phyloP scores from a whole-genome alignment of 441 rosid genomes.

The Gossypium davidsonii region DNA sequence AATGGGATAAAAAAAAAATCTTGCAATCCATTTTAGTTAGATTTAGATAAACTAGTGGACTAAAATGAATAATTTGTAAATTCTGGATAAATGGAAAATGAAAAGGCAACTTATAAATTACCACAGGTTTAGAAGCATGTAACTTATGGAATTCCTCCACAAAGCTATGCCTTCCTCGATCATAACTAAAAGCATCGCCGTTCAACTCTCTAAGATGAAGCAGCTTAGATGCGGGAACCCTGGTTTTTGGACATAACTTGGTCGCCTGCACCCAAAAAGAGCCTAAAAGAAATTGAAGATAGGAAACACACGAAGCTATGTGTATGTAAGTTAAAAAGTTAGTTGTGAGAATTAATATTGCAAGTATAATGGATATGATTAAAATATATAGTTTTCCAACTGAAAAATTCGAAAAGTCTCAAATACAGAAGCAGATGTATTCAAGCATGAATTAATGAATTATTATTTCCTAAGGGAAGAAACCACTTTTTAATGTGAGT shows the following conservation, averaged over 20 bases:
- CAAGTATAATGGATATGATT: background rate
- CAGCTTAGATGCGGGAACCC: slow-evolving; percentile 27
- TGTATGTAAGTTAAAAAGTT: background rate
- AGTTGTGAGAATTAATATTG: background rate
- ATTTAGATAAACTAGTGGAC: background rate
- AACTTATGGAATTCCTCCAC: slow-evolving; percentile 43
- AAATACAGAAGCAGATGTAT: background rate
- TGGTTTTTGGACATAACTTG: slow-evolving; percentile 8
- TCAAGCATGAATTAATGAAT: too few relatives aligned
- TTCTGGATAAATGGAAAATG: background rate
- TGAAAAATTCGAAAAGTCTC: background rate
- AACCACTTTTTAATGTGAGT: too few relatives aligned
- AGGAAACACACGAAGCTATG: background rate
- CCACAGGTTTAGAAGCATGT: slow-evolving; percentile 41
- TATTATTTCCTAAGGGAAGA: too few relatives aligned
- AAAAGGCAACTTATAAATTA: slow-evolving; percentile 15
- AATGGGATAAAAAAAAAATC: background rate
- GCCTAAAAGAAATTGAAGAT: background rate
- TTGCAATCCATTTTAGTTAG: background rate
- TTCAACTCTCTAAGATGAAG: slow-evolving; percentile 49
- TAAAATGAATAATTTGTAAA: background rate
- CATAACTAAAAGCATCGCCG: slow-evolving; percentile 27
- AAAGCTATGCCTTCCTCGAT: slow-evolving; percentile 32
- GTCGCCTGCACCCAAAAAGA: slow-evolving; percentile 21
- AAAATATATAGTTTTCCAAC: background rate